These are phyloP conservation scores for Termitomyces sp. DNA, from an alignment of 768 basidiomycete species.

Conservation along the genomic window DNA sequence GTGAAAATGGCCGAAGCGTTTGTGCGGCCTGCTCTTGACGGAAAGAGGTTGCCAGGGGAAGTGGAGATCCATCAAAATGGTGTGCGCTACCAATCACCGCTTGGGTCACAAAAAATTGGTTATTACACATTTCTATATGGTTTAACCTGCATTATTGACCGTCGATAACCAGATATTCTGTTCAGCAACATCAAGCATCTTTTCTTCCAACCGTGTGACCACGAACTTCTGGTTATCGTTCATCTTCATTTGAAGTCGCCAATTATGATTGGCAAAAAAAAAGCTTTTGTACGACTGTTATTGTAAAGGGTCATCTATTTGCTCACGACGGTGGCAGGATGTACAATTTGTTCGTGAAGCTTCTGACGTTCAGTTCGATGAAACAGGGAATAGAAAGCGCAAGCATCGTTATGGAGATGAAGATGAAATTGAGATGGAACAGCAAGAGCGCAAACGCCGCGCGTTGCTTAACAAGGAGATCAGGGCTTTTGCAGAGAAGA, in stretches of 20 bases:
- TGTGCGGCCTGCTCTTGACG: slow-evolving; percentile 89
- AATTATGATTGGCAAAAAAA: slow-evolving; percentile 99
- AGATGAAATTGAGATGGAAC: slow-evolving; percentile 98
- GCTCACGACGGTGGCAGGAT: slow-evolving; percentile 47
- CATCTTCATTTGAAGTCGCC: slow-evolving; percentile 92
- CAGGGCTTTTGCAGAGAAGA: slow-evolving; percentile 86
- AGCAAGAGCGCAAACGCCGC: slow-evolving; percentile 88
- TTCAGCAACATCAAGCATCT: slow-evolving; percentile 98
- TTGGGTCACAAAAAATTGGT: slow-evolving; percentile 90
- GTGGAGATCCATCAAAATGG: slow-evolving; percentile 98
- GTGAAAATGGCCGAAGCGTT: slow-evolving; percentile 87
- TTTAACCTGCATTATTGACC: background rate
- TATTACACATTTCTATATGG: slow-evolving; percentile 29
- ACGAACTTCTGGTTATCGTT: slow-evolving; percentile 89
- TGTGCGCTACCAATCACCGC: slow-evolving; percentile 83
- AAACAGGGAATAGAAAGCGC: slow-evolving; percentile 97
- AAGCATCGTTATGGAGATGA: slow-evolving; percentile 97
- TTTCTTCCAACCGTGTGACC: slow-evolving; percentile 98
- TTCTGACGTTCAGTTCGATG: slow-evolving; percentile 95
- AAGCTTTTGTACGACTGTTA: slow-evolving; percentile 67
- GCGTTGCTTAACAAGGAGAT: slow-evolving; percentile 92
- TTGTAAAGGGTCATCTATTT: slow-evolving; percentile 2
- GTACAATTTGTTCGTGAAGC: slow-evolving; percentile 98
- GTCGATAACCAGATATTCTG: slow-evolving; percentile 60
- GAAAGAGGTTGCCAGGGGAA: slow-evolving; percentile 93